Evolutionary conservation across 2,329 filamentous ascomycete genomes (phyloP).

Genomic region (Fusarium sp.): DNA sequence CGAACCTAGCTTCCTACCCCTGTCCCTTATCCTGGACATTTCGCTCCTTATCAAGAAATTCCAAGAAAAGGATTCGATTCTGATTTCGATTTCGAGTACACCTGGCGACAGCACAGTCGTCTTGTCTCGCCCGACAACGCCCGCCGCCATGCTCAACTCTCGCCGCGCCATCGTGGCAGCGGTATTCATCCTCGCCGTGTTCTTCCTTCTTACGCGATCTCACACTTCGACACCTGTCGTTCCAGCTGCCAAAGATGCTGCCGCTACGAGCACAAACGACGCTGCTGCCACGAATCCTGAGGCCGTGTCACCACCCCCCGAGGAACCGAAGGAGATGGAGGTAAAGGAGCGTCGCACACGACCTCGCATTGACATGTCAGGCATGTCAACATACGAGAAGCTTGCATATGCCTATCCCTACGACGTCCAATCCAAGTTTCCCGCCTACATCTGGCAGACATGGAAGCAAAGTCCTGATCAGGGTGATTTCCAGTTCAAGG

Average conservation of each 20-base stretch:
- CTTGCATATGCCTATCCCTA: constrained; percentile 95
- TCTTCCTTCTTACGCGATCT: constrained; percentile 74
- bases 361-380: constrained; percentile 72
- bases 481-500: constrained; percentile 80
- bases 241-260: constrained; percentile 29
- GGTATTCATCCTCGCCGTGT: constrained; percentile 71
- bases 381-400: constrained; percentile 78
- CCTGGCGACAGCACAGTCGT: constrained; percentile 25
- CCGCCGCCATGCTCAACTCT: constrained; percentile 75
- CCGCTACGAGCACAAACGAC: constrained; percentile 31
- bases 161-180: constrained; percentile 78
- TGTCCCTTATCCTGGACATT: constrained; percentile 29
- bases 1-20: constrained; percentile 26
- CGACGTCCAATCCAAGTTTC: constrained; percentile 87
- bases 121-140: constrained; percentile 48
- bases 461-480: constrained; percentile 90
- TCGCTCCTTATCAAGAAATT: constrained; percentile 34
- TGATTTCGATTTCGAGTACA: constrained; percentile 6
- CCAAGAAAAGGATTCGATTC: constrained; percentile 28
- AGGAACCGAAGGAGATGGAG: constrained; percentile 32
- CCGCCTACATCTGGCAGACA: constrained; percentile 99
- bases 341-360: constrained; percentile 40
- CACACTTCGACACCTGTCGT: constrained; percentile 51
- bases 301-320: constrained; percentile 25
- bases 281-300: constrained; percentile 37